Conservation (phyloP, 2,329 filamentous ascomycete genomes). For the Aspergillus tubingensis region DNA sequence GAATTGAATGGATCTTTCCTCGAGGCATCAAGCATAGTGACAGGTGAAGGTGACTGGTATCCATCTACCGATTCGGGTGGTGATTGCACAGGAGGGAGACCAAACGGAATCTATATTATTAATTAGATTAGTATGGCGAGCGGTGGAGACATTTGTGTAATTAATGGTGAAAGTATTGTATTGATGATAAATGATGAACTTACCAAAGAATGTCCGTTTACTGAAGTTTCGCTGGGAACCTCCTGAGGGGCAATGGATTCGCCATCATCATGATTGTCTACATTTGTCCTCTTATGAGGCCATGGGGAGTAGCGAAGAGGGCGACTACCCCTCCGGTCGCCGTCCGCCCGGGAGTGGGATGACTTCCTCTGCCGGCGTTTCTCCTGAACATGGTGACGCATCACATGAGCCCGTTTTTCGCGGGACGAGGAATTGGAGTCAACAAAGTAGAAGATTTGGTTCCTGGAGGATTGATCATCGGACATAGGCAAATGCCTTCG, state of each 20-base stretch:
- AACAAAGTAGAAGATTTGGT: constrained; percentile 44
- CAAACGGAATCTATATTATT: neutral
- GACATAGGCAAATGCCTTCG: constrained; percentile 30
- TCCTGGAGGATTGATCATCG: constrained; percentile 26
- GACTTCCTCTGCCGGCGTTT: constrained; percentile 39
- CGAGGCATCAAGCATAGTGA: constrained; percentile 31
- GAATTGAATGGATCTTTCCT: constrained; percentile 37
- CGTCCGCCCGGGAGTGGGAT: constrained; percentile 22
- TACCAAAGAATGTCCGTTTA: neutral
- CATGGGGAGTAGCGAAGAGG: constrained; percentile 26
- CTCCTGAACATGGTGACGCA: constrained; percentile 48
- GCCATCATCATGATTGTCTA: constrained; percentile 3
- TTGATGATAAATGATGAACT: constrained; percentile 4
- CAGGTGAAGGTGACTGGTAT: constrained; percentile 23
- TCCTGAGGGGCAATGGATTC: constrained; percentile 2
- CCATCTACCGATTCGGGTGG: constrained; percentile 9
- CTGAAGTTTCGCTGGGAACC: constrained; percentile 1
- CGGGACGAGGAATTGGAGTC: constrained; percentile 43
- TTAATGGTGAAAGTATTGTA: neutral
- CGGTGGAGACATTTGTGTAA: too few relatives aligned
- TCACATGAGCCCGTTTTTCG: constrained; percentile 47
- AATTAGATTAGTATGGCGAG: neutral
- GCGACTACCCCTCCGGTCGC: constrained; percentile 18
- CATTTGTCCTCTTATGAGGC: constrained; percentile 22
- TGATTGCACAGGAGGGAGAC: neutral